Evolutionary conservation across 805 yeast genomes (phyloP), one percentile per base, ranked within the genome.

Genomic region (Zygoascus biomembranicola): DNA sequence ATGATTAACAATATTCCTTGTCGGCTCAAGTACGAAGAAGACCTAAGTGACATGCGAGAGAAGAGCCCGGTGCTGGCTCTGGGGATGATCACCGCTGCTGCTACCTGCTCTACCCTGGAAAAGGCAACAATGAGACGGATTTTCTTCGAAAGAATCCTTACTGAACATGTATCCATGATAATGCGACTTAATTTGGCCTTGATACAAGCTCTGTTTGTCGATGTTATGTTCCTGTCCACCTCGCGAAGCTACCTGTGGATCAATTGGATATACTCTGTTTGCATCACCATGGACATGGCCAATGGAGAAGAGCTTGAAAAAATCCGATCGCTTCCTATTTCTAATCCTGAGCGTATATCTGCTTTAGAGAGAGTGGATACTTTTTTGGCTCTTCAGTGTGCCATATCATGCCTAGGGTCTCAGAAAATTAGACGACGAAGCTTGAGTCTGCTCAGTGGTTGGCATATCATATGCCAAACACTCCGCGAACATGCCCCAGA

Each of bases 71-170:
- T 54, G n/a, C 41, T 56, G 35, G 28, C 57, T 8, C 26, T 57
- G 26, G 47, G 54, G 14, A 47, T 52, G 48, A 37, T 52, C 10
- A 56, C 52, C 28, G 45, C 52, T 14, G 51, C 52, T 10, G 53
- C 57, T 10, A 37, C 41, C 18, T 41, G 43, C 20, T 16, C 43
- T 16, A 52, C 54, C 10, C 28, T 43, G 11, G 55, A 55, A 9
- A 49, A 41, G 51, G 55, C 55, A 2, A 41, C 35, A 32, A 54
- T 50, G 32, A 43, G 61, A 35, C 23, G 44, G 41, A 50, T 13
- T 13, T 58, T 51, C 31, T 48, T 55, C 16, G 61, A 59, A 28
- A 35, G 53, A 13, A 46, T 55, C 20, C 32, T 59, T 6, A 37
- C 44, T 42, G 60, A 58, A 42, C 49, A 19, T 11, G 14, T 46